Base-by-base conservation (phyloP, 2,329 filamentous ascomycete genomes). In the Colletotrichum acutatum region DNA sequence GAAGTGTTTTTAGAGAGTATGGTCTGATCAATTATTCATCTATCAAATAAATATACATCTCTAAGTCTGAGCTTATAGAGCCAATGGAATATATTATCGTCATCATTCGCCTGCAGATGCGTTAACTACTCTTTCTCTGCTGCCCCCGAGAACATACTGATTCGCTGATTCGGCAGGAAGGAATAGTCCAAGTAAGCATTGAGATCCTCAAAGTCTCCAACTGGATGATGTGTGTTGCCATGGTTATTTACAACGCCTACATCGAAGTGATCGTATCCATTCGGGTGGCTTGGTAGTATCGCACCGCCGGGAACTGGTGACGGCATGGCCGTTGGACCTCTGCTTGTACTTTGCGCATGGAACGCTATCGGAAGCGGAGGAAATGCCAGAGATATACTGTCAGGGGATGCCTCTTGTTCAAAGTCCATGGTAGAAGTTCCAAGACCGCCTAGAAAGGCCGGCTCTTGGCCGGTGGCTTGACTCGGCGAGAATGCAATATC, bases 341-440 rank as follows among this genome's bases (percentile, higher is more conserved):
- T 60, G 37, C 70, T 74, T 7, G 30, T 56, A 26, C 68, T 49
- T 19, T 78, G 75, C 11, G 73, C 75, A 61, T 80, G 79, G 59
- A 82, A 81, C 5, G 79, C 76, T 8, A 78, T 42, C 0, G 81
- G 80, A 6, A 82, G 64, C 0, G 80, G 80, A 14, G 80, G 80
- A 42, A 82, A 82, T 3, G 80, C 80, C 9, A 82, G 70, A 4
- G 80, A 79, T 37, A 82, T 79, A 61, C 76, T 79, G 46, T 79
- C 78, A 42, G 70, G 66, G 8, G 62, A 74, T 5, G 70, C 58
- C 34, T 74, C 70, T 62, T 74, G 62, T 22, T 73, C 73, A 22
- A 64, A 73, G 37, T 73, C 66, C 53, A 74, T 64, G 14, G 3
- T 22, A 4, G 59, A 59, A n/a, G 28, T 37, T 12, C 59, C 42